Conservation (phyloP, 257 asterid genomes). For the Salvia rosmarinus region DNA sequence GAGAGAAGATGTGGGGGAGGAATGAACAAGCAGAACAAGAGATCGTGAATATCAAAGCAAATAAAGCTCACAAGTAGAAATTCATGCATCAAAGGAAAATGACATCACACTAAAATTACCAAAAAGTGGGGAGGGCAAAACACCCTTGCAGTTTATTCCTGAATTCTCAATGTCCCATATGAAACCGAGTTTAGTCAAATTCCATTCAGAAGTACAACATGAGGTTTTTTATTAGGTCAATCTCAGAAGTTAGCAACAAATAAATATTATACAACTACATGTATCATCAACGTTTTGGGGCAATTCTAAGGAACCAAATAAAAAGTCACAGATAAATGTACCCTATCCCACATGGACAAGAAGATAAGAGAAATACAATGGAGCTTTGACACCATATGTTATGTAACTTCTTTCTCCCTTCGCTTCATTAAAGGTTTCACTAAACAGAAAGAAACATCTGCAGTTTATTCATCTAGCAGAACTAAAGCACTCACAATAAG, state of each 20-base stretch:
- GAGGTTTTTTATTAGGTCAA: not conserved
- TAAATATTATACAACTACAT: not conserved
- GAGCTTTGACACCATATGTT: not conserved
- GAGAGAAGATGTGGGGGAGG: not conserved
- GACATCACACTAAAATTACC: not conserved
- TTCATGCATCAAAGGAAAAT: not conserved
- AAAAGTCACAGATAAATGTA: not conserved
- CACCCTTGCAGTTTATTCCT: not conserved
- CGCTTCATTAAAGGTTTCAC: not conserved
- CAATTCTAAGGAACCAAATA: not conserved
- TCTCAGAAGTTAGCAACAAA: not conserved
- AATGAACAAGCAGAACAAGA: slow-evolving; percentile 8
- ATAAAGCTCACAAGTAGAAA: not conserved
- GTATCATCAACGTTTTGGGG: not conserved
- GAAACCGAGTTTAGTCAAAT: not conserved
- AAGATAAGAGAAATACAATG: not conserved
- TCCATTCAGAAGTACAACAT: not conserved
- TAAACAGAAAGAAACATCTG: slow-evolving; percentile 16
- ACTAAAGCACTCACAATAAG: not conserved
- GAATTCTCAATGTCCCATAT: not conserved
- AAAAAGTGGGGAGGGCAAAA: not conserved
- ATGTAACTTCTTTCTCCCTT: not conserved
- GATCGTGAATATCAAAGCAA: not conserved
- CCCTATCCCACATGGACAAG: not conserved
- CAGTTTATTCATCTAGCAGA: slow-evolving; percentile 21